Evolutionary conservation across 1,284 basidiomycete species (phyloP).

Genomic region (Wallemia ichthyophaga): DNA sequence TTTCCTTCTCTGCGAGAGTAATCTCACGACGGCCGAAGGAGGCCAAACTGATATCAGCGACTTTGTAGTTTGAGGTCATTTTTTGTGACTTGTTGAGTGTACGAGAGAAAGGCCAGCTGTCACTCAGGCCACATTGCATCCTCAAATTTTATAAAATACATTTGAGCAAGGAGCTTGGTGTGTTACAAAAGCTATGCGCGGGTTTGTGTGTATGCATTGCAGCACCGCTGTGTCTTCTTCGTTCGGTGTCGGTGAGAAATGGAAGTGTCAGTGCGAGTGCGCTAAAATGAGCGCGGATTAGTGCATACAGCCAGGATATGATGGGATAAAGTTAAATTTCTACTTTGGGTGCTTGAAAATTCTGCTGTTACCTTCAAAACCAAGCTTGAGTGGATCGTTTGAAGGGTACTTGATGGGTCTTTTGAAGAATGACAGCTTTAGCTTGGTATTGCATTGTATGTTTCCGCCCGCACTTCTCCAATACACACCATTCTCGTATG

Average conservation of each 20-base stretch:
- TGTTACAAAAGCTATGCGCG: background rate
- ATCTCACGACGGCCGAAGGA: slow-evolving; percentile 95
- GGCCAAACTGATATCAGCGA: slow-evolving; percentile 68
- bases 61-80: slow-evolving; percentile 12
- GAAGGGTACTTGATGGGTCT: background rate
- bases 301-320: no score
- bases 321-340: no score
- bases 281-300: no score
- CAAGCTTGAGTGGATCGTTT: background rate
- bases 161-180: background rate
- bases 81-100: slow-evolving; percentile 5
- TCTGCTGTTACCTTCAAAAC: no score
- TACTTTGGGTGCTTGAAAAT: no score
- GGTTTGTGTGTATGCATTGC: background rate
- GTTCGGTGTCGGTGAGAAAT: background rate
- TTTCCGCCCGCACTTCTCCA: no score
- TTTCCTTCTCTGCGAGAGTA: slow-evolving; percentile 32
- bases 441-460: background rate
- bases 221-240: background rate
- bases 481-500: background rate
- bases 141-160: background rate
- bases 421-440: background rate
- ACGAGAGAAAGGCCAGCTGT: slow-evolving; percentile 4
- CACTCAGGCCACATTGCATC: slow-evolving; percentile 4
- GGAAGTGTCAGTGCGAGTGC: no score